Evolutionary conservation across 2,329 filamentous ascomycete genomes (phyloP).

Genomic region (Monilinia fructigena): DNA sequence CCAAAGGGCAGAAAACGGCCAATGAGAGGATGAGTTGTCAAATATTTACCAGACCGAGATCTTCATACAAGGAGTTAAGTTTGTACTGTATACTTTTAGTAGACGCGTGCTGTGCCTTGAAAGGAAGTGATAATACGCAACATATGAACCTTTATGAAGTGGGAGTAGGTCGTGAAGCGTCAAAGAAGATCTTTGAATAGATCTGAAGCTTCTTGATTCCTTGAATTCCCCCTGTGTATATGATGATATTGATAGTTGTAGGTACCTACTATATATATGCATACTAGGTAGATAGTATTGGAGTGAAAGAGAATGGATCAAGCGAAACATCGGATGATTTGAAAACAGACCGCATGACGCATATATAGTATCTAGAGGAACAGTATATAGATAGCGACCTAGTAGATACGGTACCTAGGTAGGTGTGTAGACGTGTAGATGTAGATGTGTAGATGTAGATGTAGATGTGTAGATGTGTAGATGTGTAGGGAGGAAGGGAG

Average conservation of each 20-base stretch:
- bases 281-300: too few species aligned
- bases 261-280: neutral
- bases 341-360: neutral
- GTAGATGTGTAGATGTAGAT: too few species aligned
- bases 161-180: neutral
- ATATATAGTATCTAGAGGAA: too few species aligned
- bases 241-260: neutral
- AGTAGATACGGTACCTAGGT: too few species aligned
- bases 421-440: too few species aligned
- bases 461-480: too few species aligned
- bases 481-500: too few species aligned
- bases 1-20: neutral
- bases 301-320: neutral
- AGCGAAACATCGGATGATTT: neutral
- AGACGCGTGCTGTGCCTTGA: neutral
- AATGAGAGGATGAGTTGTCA: constrained; percentile 11
- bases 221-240: neutral
- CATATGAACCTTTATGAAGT: neutral
- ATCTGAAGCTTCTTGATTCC: neutral
- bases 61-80: neutral
- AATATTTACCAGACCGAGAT: neutral
- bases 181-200: neutral
- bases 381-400: too few species aligned
- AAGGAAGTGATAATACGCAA: neutral
- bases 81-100: neutral